Evolutionary conservation across 1,284 basidiomycete genomes (phyloP), one percentile per base, ranked within the genome.

Genomic region (Moniliophthora roreri): DNA sequence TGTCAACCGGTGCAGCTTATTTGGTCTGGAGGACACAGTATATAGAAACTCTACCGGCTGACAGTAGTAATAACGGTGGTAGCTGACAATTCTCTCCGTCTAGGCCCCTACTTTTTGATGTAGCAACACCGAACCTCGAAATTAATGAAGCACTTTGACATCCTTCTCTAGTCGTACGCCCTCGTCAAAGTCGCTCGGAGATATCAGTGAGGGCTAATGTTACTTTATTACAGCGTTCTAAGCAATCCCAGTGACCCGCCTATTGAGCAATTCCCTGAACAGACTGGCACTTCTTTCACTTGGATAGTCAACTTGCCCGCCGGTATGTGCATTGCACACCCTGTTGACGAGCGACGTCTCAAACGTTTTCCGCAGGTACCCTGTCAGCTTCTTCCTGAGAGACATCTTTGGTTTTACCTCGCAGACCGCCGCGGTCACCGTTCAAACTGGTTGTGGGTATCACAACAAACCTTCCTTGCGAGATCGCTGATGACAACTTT

Each of bases 41-140:
- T 16, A 24, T 46, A 13, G 16, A 13, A 15, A 24, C 24, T 46
- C 24, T 13, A 32, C 18, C 26, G 21, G 13, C 26, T 20, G 5
- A 42, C 13, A 2, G 1, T 5, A 16, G 16, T 37, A 37, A n/a
- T n/a, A n/a, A n/a, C 16, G 16, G 9, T 40, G 9, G 16, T 40
- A 10, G 9, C 5, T 16, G 39, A 40, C 16, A 18, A 23, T 20
- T 21, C 40, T 21, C 21, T 41, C 5, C 40, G 10, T 11, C 9
- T 46, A 46, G 44, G 23, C n/a, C 44, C 44, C 24, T 46, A 46
- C 24, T 24, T 1, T 32, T 10, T 46, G 44, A 24, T 46, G 44
- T 46, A n/a, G n/a, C n/a, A n/a, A n/a, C n/a, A n/a, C n/a, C n/a
- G n/a, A n/a, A n/a, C n/a, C n/a, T n/a, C n/a, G n/a, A n/a, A n/a